Percentiles rank a stretch among this genome's conserved stretches.
Conservation (phyloP, 495 filamentous ascomycete species). For the Aeminium ludgeri region DNA sequence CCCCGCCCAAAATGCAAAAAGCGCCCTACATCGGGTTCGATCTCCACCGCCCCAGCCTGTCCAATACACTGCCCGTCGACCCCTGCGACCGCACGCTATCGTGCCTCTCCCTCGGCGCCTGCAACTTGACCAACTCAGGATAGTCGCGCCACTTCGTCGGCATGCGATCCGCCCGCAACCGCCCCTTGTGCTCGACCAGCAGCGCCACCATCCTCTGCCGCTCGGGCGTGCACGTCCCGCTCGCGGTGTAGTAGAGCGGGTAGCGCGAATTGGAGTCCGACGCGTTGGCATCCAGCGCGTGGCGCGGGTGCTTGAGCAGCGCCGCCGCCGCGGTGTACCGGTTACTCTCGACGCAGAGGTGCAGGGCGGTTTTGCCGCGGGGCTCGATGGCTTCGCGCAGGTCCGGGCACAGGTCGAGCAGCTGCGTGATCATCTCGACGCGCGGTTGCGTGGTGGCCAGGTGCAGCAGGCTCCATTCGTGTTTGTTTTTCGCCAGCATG, state of each 20-base stretch:
- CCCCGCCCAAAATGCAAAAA: neutral
- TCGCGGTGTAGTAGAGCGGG: slow-evolving; percentile 5
- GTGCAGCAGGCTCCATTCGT: slow-evolving; percentile 6
- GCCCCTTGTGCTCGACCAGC: slow-evolving; percentile 3
- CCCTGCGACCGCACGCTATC: slow-evolving; percentile 5
- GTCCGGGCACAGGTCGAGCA: slow-evolving; percentile 5
- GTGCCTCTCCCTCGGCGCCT: neutral
- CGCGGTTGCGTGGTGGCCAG: neutral
- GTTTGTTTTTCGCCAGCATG: neutral
- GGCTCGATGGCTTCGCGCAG: neutral
- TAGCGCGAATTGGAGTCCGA: slow-evolving; percentile 1
- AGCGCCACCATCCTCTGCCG: slow-evolving; percentile 5
- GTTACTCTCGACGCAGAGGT: neutral
- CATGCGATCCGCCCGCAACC: neutral
- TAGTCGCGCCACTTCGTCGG: slow-evolving; percentile 2
- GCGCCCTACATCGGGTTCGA: too few species aligned
- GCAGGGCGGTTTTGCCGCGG: slow-evolving; percentile 4
- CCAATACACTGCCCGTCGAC: neutral
- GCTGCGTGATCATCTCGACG: neutral
- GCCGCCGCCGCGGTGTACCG: slow-evolving; percentile 1
- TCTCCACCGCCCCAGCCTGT: too few species aligned
- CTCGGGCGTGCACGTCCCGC: slow-evolving; percentile 2
- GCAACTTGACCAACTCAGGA: slow-evolving; percentile 1
- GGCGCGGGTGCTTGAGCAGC: slow-evolving; percentile 3
- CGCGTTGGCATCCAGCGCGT: slow-evolving; percentile 2